phyloP scores from a whole-genome alignment of 352 stramenopile species.

The Globisporangium recalcitrans region DNA sequence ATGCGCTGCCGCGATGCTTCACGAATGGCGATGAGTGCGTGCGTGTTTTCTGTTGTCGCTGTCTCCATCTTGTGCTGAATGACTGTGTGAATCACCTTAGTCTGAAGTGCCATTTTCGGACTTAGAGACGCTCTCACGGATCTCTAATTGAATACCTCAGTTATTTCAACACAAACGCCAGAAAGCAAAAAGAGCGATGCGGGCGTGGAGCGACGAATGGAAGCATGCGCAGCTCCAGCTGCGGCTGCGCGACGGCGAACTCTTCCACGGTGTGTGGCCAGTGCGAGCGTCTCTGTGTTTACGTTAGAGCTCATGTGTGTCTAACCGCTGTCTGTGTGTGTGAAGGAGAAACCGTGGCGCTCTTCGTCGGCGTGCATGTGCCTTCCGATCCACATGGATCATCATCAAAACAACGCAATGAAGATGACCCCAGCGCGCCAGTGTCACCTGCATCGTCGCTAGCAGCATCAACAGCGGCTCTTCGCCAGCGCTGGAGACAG shows the following conservation, averaged over 20 bases:
- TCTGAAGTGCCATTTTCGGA: too few relatives aligned
- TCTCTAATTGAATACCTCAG: not conserved
- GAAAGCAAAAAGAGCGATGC: slow-evolving; percentile 24
- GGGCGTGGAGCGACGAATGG: slow-evolving; percentile 67
- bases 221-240: slow-evolving; percentile 45
- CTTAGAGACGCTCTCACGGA: not conserved
- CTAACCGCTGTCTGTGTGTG: not conserved
- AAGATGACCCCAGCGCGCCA: not conserved
- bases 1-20: not conserved
- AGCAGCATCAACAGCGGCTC: not conserved
- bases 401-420: not conserved
- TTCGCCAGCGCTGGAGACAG: slow-evolving; percentile 31
- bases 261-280: slow-evolving; percentile 54
- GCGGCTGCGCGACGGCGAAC: slow-evolving; percentile 40
- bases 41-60: not conserved
- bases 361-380: slow-evolving; percentile 34
- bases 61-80: too few relatives aligned
- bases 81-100: too few relatives aligned
- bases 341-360: slow-evolving; percentile 38
- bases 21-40: not conserved
- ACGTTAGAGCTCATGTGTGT: not conserved
- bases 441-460: not conserved
- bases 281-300: not conserved
- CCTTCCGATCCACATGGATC: not conserved
- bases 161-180: not conserved